Base-by-base conservation (phyloP, 345 rosid genomes). In the Atalantia buxifolia region DNA sequence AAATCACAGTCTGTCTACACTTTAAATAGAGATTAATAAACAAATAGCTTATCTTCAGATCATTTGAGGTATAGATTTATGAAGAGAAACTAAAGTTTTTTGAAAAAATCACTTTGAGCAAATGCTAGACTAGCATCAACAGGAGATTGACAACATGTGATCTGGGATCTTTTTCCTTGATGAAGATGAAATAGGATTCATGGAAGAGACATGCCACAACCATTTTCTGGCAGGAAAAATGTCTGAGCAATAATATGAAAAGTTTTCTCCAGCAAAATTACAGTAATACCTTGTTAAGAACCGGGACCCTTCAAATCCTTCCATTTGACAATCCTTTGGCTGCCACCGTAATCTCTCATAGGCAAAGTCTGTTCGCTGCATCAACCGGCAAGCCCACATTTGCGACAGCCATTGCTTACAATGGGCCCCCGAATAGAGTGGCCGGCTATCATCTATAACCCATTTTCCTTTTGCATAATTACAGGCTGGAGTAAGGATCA, bases 361-460 rank as follows among this genome's bases (percentile, higher is more conserved):
- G 66, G 92, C 82, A 82, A 95, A 95, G 83, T 93, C 97, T 76
- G 82, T 87, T 57, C 98, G 96, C 79, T 92, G 95, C 85, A 89
- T 95, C 86, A 92, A 81, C 80, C 91, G 87, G 83, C 99, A 93
- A 27, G 99, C 97, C 99, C 99, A 95, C 98, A 90, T 93, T 28
- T 72, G 74, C 31, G 99, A 92, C 76, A 95, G 90, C 99, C 98
- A 95, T 62, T 86, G 94, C 83, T 93, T 95, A 83, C 99, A 93
- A 66, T 71, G 79, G 76, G 83, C 84, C 68, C 99, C 99, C 22
- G 98, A 92, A 84, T 95, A 95, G 66, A 92, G 70, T 70, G 93
- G 94, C 71, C 88, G 86, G 45, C 66, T 79, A 33, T 88, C 88
- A 84, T 95, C 99, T 76, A 90, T 80, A 56, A 93, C 92, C 99